Base-by-base conservation (phyloP, 2,329 filamentous ascomycete species). In the Fusarium pseudograminearum region DNA sequence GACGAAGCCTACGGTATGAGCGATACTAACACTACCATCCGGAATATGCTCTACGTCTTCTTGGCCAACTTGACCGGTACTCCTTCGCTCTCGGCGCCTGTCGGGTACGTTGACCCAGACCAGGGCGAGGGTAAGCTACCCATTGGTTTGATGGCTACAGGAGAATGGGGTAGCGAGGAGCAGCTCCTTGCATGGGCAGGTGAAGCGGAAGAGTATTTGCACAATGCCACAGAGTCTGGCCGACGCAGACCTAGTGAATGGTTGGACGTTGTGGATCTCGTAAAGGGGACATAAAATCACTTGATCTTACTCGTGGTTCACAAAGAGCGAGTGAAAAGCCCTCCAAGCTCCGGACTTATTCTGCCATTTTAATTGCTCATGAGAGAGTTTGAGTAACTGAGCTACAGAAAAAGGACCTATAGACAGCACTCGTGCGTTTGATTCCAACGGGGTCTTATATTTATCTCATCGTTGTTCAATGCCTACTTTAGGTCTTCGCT, bases 31-130 rank as follows among this genome's bases (percentile, higher is more conserved):
- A 83, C 81, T 65, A 90, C 88, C 18, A 82, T 97, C n/a, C 83
- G 87, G 28, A 92, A 88, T 76, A 97, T 97, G 93, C 88, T 91
- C 78, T 97, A 93, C 79, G 89, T 92, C 18, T 97, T 92, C 87
- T 80, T 97, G 36, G 91, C 94, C 9, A 98, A 98, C 79, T 90
- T 93, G 72, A 88, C 85, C 0, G 94, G 94, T 0, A 90, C 90
- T 50, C 94, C 94, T 1, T 89, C 92, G 2, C 86, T 97, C 15
- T 89, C 84, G 46, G 89, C 89, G 36, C 93, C 94, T 0, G 89
- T 92, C 14, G 94, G 93, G 1, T 97, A 94, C 79, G 85, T 83
- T 5, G 81, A 87, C 28, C 83, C 86, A 0, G 79, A 81, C 8
- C 81, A 86, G 70, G 88, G 87, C 3, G 80, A 84, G 59, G 91